phyloP scores from a whole-genome alignment of 2,329 filamentous ascomycete species.

The Penicillium sp. region DNA sequence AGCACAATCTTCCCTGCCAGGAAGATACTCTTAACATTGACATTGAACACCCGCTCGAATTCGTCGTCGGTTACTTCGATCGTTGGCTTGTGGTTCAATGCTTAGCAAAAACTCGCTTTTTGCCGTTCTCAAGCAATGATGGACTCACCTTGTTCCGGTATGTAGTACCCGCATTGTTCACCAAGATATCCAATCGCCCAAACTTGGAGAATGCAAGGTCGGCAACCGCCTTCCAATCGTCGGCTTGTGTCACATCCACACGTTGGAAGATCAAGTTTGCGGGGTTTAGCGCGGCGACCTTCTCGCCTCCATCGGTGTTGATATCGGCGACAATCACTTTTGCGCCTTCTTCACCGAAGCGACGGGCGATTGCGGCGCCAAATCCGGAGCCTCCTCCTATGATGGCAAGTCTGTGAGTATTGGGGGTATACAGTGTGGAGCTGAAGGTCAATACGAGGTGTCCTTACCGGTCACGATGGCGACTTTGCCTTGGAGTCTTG shows the following conservation, averaged over 20 bases:
- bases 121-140: background rate
- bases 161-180: constrained; percentile 50
- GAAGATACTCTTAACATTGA: constrained; percentile 47
- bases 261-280: constrained; percentile 32
- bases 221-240: constrained; percentile 36
- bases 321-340: constrained; percentile 45
- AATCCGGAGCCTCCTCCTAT: constrained; percentile 44
- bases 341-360: constrained; percentile 43
- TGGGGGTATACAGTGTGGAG: background rate
- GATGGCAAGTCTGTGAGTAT: background rate
- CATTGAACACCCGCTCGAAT: constrained; percentile 45
- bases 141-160: constrained; percentile 40
- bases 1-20: constrained; percentile 35
- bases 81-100: constrained; percentile 31
- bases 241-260: constrained; percentile 36
- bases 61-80: constrained; percentile 44
- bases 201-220: constrained; percentile 31
- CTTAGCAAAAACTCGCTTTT: background rate
- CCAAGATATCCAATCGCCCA: constrained; percentile 43
- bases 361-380: constrained; percentile 41
- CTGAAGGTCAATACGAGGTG: background rate
- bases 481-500: constrained; percentile 45
- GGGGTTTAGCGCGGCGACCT: constrained; percentile 31
- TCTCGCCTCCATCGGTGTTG: constrained; percentile 36
- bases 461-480: constrained; percentile 46